phyloP scores from a whole-genome alignment of 257 asterid genomes.

The Craterostigma plantagineum region DNA sequence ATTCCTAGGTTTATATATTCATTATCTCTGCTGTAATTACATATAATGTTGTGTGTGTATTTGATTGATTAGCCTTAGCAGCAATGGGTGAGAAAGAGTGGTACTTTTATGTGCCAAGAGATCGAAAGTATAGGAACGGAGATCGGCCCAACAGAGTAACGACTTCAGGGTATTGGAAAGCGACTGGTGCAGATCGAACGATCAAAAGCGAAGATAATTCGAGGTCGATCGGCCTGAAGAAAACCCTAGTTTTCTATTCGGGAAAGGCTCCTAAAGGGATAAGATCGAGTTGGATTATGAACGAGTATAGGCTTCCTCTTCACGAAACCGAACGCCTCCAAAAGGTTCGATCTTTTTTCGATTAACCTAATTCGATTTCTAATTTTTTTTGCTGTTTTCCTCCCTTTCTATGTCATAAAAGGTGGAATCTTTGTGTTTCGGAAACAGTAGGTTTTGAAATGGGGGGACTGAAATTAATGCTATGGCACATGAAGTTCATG shows the following conservation, averaged over 20 bases:
- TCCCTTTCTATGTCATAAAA: no score
- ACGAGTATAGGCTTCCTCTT: conserved; percentile 75
- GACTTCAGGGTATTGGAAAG: conserved; percentile 95
- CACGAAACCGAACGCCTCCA: conserved; percentile 80
- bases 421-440: no score
- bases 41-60: no score
- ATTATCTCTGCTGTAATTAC: no score
- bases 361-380: no score
- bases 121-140: conserved; percentile 77
- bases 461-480: no score
- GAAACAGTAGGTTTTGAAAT: no score
- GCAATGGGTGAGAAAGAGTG: conserved; percentile 98
- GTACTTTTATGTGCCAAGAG: conserved; percentile 94
- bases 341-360: conserved; percentile 25
- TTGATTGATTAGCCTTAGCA: conserved; percentile 41
- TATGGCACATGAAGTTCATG: no score
- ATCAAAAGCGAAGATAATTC: conserved; percentile 37
- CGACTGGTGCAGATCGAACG: conserved; percentile 94
- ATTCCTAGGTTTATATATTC: no score
- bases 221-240: conserved; percentile 71
- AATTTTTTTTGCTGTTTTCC: neutral
- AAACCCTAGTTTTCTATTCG: conserved; percentile 94
- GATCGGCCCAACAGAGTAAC: conserved; percentile 96
- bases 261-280: conserved; percentile 98
- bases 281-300: conserved; percentile 91